phyloP scores from a whole-genome alignment of 768 basidiomycete species.

The Hericium alpestre region DNA sequence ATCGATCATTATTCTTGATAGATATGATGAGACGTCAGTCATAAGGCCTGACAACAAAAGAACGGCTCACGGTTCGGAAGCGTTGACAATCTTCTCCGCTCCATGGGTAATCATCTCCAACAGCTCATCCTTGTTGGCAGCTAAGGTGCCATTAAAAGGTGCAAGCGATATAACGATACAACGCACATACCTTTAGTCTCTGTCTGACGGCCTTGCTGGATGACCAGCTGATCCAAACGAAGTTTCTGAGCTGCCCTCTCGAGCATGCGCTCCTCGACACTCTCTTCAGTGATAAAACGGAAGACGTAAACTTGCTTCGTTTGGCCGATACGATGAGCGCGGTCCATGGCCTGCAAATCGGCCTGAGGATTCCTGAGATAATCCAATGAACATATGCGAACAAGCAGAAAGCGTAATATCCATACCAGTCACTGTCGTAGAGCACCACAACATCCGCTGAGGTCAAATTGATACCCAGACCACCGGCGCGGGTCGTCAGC shows the following conservation, averaged over 20 bases:
- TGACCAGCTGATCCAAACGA: constrained; percentile 89
- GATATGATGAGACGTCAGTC: background rate
- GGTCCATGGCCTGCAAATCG: constrained; percentile 97
- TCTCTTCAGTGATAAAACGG: constrained; percentile 92
- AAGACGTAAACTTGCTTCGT: constrained; percentile 97
- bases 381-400: background rate
- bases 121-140: constrained; percentile 90
- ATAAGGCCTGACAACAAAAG: background rate
- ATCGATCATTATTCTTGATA: constrained; percentile 55
- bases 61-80: constrained; percentile 53
- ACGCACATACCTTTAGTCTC: constrained; percentile 54
- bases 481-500: constrained; percentile 92
- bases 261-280: constrained; percentile 91
- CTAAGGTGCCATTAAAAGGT: constrained; percentile 26
- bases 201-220: constrained; percentile 87
- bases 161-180: background rate
- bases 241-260: constrained; percentile 94
- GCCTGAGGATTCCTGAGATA: constrained; percentile 87
- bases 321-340: constrained; percentile 93
- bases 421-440: constrained; percentile 91
- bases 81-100: constrained; percentile 91
- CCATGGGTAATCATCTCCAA: constrained; percentile 98
- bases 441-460: constrained; percentile 90
- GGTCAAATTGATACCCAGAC: constrained; percentile 93
- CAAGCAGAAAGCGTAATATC: background rate